Evolutionary conservation across 2,329 filamentous ascomycete species (phyloP), one percentile per base, ranked within the genome.

Genomic region (Scopulariopsis brevicaulis): DNA sequence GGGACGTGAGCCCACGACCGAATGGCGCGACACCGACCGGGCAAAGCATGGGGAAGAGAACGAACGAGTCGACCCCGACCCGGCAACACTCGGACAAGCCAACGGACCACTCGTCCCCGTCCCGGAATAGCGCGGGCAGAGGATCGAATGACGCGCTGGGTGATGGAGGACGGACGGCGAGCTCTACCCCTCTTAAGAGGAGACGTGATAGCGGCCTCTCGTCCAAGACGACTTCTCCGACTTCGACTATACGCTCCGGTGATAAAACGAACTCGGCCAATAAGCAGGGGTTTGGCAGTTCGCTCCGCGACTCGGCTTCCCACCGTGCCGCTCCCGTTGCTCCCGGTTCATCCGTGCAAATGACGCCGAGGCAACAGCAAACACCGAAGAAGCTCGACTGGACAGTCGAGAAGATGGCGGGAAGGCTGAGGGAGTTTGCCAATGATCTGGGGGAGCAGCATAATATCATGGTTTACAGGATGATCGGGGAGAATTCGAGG

Each of bases 381-480:
- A 58, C 56, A n/a, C 56, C 56, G 14, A 55, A 53, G 28, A 22
- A 37, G 20, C n/a, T 53, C 6, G 73, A 74, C 2, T 79, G 76
- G 74, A 74, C 74, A 2, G 64, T 74, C 20, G 68, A 71, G 2
- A 72, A 73, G 57, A 68, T 81, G n/a, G 73, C 73, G 37, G 62
- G 66, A 5, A 66, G 69, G 6, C 68, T 82, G 32, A 68, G 65
- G 10, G 60, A 66, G 1, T 73, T 75, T 55, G 70, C 73, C 18
- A 66, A 68, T 37, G 73, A 78, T 25, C 74, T 82, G 32, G 71
- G 73, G 55, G 67, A 71, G 14, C 72, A 74, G 43, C 76, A 81
- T 58, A 71, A 74, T 7, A 37, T 55, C 40, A 55, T 59, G 54
- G 46, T 32, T 6, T 59, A 59, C 43, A 28, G 53, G 10, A 48